phyloP scores from a whole-genome alignment of 371 early-diverging fungal genomes.

The Umbelopsis sp. region DNA sequence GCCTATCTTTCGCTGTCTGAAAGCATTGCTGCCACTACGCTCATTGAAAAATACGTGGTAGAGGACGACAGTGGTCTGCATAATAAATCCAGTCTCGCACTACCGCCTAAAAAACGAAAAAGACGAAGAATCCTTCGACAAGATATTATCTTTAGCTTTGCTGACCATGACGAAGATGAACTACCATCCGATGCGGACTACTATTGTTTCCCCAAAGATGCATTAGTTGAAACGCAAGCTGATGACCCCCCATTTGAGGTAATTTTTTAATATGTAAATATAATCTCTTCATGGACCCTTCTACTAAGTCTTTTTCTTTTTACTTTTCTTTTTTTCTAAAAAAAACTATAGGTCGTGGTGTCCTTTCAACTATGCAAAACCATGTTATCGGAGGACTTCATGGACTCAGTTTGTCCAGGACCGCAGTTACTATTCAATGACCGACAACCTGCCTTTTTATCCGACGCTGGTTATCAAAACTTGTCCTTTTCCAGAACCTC shows the following conservation, averaged over 20 bases:
- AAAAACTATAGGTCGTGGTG: neutral
- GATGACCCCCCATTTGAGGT: slow-evolving; percentile 46
- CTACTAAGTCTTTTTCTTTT: no score
- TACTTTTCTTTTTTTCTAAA: no score
- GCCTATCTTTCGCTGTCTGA: slow-evolving; percentile 14
- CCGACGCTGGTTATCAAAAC: slow-evolving; percentile 12
- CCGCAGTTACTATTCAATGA: neutral
- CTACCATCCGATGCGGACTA: slow-evolving; percentile 27
- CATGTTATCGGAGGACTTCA: slow-evolving; percentile 6
- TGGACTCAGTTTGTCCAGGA: slow-evolving; percentile 3
- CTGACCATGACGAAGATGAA: slow-evolving; percentile 10
- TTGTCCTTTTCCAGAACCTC: slow-evolving; percentile 12
- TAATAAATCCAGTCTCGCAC: slow-evolving; percentile 13
- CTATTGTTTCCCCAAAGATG: slow-evolving; percentile 51
- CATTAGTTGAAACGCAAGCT: slow-evolving; percentile 44
- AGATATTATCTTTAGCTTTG: slow-evolving; percentile 37
- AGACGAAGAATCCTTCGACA: slow-evolving; percentile 34
- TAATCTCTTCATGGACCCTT: no score
- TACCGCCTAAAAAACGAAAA: slow-evolving; percentile 49
- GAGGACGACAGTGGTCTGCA: slow-evolving; percentile 1
- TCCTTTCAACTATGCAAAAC: slow-evolving; percentile 15
- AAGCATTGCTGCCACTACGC: slow-evolving; percentile 12
- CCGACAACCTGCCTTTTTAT: slow-evolving; percentile 3
- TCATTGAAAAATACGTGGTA: slow-evolving; percentile 1
- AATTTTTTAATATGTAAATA: neutral